Conservation (phyloP, 208 protist species). For the Acanthamoeba culbertsoni region DNA sequence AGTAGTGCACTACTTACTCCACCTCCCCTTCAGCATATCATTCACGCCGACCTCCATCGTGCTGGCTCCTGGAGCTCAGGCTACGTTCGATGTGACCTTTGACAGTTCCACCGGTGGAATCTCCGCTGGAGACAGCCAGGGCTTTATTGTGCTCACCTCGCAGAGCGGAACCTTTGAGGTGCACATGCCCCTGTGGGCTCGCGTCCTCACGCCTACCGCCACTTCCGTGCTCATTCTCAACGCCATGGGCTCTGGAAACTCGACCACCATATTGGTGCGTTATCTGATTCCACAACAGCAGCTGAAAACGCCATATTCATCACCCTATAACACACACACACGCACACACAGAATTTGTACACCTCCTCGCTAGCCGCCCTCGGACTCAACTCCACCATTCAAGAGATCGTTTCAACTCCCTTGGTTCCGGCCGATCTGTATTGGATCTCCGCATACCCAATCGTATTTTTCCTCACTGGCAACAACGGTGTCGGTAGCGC, state of each 20-base stretch:
- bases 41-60: background rate
- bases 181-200: background rate
- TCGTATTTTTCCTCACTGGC: background rate
- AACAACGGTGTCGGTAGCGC: background rate
- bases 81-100: background rate
- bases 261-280: background rate
- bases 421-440: background rate
- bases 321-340: background rate
- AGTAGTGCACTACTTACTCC: background rate
- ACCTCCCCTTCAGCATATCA: background rate
- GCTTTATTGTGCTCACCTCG: background rate
- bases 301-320: background rate
- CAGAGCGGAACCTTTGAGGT: background rate
- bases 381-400: background rate
- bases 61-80: background rate
- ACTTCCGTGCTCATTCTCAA: background rate
- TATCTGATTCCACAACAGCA: background rate
- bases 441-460: background rate
- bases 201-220: background rate
- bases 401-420: background rate
- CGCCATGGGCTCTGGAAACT: background rate
- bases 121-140: background rate
- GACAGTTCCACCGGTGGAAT: background rate
- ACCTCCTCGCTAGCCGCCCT: background rate
- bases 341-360: background rate